Conservation (phyloP, 83 land plant genomes). For the Larix sibirica region DNA sequence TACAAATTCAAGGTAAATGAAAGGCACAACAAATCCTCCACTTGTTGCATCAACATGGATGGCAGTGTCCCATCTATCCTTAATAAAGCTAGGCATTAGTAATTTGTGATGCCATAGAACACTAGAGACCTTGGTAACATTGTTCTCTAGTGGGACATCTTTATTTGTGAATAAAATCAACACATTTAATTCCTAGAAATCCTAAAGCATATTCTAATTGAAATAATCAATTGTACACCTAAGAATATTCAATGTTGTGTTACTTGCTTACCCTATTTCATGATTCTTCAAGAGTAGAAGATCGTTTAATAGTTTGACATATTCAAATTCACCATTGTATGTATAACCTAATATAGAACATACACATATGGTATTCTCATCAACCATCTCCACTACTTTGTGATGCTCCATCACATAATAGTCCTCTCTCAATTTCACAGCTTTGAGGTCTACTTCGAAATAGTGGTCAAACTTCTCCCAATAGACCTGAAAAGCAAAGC, state of each 20-base stretch:
- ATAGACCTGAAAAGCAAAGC: constrained; percentile 35
- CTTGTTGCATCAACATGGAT: no score
- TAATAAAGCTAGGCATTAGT: background rate
- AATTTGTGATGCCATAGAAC: no score
- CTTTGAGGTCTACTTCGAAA: constrained; percentile 75
- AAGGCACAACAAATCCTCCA: no score
- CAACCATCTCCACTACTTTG: constrained; percentile 68
- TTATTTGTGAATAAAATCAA: no score
- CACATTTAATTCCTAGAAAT: no score
- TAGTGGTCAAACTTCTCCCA: constrained; percentile 64
- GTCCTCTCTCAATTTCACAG: constrained; percentile 61
- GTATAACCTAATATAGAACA: constrained; percentile 77
- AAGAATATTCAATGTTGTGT: no score
- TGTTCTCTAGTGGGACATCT: no score
- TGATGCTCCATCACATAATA: constrained; percentile 75
- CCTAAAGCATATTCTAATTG: no score
- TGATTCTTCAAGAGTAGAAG: constrained; percentile 54
- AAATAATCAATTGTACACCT: no score
- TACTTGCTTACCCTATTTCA: constrained; percentile 50
- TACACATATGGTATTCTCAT: constrained; percentile 82
- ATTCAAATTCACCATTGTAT: constrained; percentile 75
- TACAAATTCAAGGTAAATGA: no score
- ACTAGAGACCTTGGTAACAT: no score
- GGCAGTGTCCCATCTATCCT: constrained; percentile 69
- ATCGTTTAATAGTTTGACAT: constrained; percentile 65